Evolutionary conservation across 1,139 yeast species (phyloP).

Genomic region (Candida frijolesensis): DNA sequence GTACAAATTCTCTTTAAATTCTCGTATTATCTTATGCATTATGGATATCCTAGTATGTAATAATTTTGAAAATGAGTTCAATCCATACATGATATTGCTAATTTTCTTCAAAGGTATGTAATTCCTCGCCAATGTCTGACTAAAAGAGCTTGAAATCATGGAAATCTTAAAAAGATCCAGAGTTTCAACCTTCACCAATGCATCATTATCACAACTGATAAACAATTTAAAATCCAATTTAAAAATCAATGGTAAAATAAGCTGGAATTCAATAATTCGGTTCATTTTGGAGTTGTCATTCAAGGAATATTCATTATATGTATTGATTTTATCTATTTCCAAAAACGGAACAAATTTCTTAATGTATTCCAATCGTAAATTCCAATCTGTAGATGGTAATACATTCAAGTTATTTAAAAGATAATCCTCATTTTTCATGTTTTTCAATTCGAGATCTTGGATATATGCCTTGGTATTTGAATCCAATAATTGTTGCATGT

Average conservation of each 20-base stretch:
- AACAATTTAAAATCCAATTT: constrained; percentile 21
- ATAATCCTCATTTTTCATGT: constrained; percentile 24
- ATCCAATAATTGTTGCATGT: constrained; percentile 25
- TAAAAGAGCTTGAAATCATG: constrained; percentile 27
- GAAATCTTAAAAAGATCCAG: constrained; percentile 14
- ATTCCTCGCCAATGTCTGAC: constrained; percentile 20
- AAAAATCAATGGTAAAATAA: constrained; percentile 28
- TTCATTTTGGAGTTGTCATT: constrained; percentile 10
- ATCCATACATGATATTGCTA: constrained; percentile 31
- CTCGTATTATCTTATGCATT: constrained; percentile 23
- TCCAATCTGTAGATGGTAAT: constrained; percentile 41
- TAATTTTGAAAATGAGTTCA: constrained; percentile 32
- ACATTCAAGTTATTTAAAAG: constrained; percentile 31
- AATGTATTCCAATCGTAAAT: constrained; percentile 27
- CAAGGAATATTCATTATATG: constrained; percentile 16
- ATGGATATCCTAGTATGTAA: constrained; percentile 25
- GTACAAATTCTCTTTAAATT: constrained; percentile 17
- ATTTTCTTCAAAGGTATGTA: constrained; percentile 32
- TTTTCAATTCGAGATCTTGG: constrained; percentile 12
- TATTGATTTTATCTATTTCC: constrained; percentile 23
- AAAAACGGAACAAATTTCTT: constrained; percentile 30
- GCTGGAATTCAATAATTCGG: constrained; percentile 24
- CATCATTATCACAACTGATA: constrained; percentile 21
- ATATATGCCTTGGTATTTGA: constrained; percentile 24
- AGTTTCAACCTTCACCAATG: constrained; percentile 18